phyloP scores from a whole-genome alignment of 1,139 yeast genomes.

The Geotrichum klebahnii region DNA sequence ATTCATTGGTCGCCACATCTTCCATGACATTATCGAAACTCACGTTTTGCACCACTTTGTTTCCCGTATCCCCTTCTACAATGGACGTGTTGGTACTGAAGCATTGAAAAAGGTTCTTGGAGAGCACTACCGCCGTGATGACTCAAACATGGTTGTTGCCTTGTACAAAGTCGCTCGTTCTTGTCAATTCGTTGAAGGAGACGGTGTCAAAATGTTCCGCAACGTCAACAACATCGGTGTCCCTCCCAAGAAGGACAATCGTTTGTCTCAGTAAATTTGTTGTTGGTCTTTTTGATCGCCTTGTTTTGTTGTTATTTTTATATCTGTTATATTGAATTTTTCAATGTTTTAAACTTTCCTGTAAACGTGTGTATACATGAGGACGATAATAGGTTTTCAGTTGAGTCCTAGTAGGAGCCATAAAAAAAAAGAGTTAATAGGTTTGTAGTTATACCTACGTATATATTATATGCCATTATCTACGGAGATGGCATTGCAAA shows the following conservation, averaged over 20 bases:
- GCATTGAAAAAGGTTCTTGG: slow-evolving; percentile 83
- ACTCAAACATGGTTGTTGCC: slow-evolving; percentile 68
- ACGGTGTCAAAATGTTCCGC: slow-evolving; percentile 75
- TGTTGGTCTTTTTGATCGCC: slow-evolving; percentile 10
- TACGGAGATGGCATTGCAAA: neutral
- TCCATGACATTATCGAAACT: slow-evolving; percentile 87
- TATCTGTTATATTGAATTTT: neutral
- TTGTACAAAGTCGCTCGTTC: slow-evolving; percentile 67
- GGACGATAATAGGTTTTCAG: neutral
- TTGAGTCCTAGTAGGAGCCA: too few species aligned
- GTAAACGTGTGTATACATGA: neutral
- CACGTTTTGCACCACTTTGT: slow-evolving; percentile 85
- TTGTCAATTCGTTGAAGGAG: slow-evolving; percentile 83
- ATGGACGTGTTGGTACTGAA: slow-evolving; percentile 73
- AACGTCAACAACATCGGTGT: slow-evolving; percentile 59
- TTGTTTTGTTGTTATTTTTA: slow-evolving; percentile 15
- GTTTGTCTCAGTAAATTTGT: slow-evolving; percentile 17
- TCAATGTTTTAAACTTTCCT: neutral
- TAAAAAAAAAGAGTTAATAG: too few species aligned
- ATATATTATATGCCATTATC: neutral
- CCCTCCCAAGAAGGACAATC: slow-evolving; percentile 26
- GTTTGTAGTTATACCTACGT: too few species aligned
- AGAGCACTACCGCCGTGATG: slow-evolving; percentile 62
- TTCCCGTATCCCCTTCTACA: slow-evolving; percentile 80
- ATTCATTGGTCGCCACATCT: slow-evolving; percentile 70